Evolutionary conservation across 1,139 yeast species (phyloP), one percentile per base, ranked within the genome.

Genomic region (Magnusiomyces clavatus): DNA sequence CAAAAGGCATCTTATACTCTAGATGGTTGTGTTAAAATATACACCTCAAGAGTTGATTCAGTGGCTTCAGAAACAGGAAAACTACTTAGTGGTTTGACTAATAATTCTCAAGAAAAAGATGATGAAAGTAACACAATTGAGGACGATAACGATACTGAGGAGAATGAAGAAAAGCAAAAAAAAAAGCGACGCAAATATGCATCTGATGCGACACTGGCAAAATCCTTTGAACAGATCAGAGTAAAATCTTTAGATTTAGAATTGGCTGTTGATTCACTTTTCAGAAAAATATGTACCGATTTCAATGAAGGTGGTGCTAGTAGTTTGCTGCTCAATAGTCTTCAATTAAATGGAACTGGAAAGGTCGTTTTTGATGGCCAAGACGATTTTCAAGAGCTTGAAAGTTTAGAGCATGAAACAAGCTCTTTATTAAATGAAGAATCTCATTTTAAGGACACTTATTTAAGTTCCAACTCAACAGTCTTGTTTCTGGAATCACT

Each of bases 301-400:
- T 90, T 89, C 62, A 97, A 90, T 66, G 96, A 90, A 69, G 96
- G 97, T 39, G 97, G 97, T 5, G 90, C 97, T 10, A 87, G 84
- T 61, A 86, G 95, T 51, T 71, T 90, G 53, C 70, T 90, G 49
- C 69, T 88, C 60, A 89, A 88, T 60, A 81, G 90, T 1, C 74
- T 90, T 52, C 72, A 72, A 51, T 75, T 82, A 17, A 86, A 82
- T 59, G 57, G 68, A 3, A 64, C 73, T 0, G 87, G 89, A 0
- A 66, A 85, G 51, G 80, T 84, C n/a, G 77, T 81, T 1, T 81
- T 82, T 61, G 88, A 82, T 60, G 71, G 70, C 11, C 71, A 67
- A 48, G 63, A 62, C 20, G 64, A 64, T 40, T 24, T 24, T 24
- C 31, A 24, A 24, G 31, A 24, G 8, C 31, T 24, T 8, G 31